These are phyloP conservation scores for Fusarium paranaense DNA, from an alignment of 2,329 filamentous ascomycete genomes.

Conservation along the genomic window DNA sequence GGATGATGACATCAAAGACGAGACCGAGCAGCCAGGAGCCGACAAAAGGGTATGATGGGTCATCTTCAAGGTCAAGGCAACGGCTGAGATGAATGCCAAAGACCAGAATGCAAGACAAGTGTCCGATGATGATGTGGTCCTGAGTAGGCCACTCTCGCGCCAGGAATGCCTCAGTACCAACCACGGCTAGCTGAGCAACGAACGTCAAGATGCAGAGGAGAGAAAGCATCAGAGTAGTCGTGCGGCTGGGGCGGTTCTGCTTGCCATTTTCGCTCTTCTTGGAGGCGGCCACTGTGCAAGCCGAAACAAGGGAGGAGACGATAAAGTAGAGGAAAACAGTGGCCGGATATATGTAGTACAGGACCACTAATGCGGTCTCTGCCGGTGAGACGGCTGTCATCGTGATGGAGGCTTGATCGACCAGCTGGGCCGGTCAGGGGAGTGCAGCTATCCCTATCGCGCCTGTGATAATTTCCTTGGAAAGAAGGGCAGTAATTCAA, in stretches of 20 bases:
- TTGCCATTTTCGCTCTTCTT: slow-evolving; percentile 38
- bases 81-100: slow-evolving; percentile 71
- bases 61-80: slow-evolving; percentile 61
- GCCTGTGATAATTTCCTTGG: neutral
- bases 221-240: slow-evolving; percentile 55
- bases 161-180: slow-evolving; percentile 52
- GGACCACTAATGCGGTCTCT: slow-evolving; percentile 31
- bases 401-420: slow-evolving; percentile 1
- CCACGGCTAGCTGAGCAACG: slow-evolving; percentile 57
- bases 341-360: slow-evolving; percentile 46
- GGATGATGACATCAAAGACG: slow-evolving; percentile 64
- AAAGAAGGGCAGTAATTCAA: neutral
- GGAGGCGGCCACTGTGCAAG: slow-evolving; percentile 64
- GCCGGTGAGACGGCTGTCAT: slow-evolving; percentile 33
- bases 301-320: slow-evolving; percentile 66
- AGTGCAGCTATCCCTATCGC: neutral
- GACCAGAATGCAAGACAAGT: slow-evolving; percentile 71
- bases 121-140: slow-evolving; percentile 65
- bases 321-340: slow-evolving; percentile 66
- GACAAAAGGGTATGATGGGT: slow-evolving; percentile 72
- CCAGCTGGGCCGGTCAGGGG: slow-evolving; percentile 8
- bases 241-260: slow-evolving; percentile 33
- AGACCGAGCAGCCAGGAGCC: slow-evolving; percentile 72
- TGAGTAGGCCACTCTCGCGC: slow-evolving; percentile 55
- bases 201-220: slow-evolving; percentile 59